Base-by-base conservation (phyloP, 2,329 filamentous ascomycete genomes). In the Phaeosphaeriaceae sp. region DNA sequence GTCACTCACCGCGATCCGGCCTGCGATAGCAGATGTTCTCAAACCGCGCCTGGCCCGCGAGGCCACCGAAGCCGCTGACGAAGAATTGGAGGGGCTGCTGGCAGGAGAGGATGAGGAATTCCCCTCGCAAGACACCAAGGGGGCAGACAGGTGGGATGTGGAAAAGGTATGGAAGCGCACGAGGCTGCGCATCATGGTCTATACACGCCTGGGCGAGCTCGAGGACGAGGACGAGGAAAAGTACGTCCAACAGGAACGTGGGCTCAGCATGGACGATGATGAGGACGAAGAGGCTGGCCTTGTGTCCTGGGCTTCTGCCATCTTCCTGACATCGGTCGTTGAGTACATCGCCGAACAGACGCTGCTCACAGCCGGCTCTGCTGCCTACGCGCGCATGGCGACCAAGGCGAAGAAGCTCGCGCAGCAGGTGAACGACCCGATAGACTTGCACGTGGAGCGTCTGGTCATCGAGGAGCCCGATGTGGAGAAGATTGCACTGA, bases 151-250 rank as follows among this genome's bases (percentile, higher is more conserved):
- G 66, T 98, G 94, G 87, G 93, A 98, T 74, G 81, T 96, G n/a
- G 91, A 97, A 73, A 84, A 93, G 55, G 89, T 93, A 19, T 99
- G 95, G 93, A 97, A 96, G 81, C 87, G 95, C 66, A 95, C 93
- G 0, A 88, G 95, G 54, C 81, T 99, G 69, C 88, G 95, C 60
- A 97, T 95, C 76, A 99, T 99, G 95, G 94, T 99, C 21, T 98
- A 98, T 76, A 98, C 93, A 9, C 93, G 95, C 9, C 83, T 99
- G 7, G 95, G 95, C 46, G 94, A 99, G 73, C 89, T 99, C 85
- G 96, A 99, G 77, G 95, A 99, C 79, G 93, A 98, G 66, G 95
- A 99, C 65, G 95, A 98, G 76, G 94, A 97, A 72, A 88, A 89
- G 51, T 92, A 92, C 71, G 91, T 96, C 74, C 88, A 93, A 63